These are phyloP conservation scores for Phialocephala subalpina DNA, from an alignment of 2,329 filamentous ascomycete species.

Conservation along the genomic window DNA sequence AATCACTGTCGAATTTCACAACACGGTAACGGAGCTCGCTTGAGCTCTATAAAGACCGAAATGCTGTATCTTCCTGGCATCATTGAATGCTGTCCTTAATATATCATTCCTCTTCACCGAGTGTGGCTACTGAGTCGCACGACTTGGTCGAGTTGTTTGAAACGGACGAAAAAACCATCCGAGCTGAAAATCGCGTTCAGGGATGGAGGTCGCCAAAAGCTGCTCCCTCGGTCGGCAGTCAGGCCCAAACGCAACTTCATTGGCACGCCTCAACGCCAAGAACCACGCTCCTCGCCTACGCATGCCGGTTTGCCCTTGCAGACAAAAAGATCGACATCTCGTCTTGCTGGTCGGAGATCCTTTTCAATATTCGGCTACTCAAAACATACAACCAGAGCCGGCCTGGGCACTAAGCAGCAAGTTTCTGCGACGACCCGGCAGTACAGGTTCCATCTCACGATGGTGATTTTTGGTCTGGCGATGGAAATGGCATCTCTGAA, in stretches of 20 bases:
- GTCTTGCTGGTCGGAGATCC: background rate
- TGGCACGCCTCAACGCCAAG: constrained; percentile 7
- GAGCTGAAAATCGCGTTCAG: background rate
- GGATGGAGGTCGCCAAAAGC: constrained; percentile 8
- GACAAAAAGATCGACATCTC: constrained; percentile 8
- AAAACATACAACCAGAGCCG: background rate
- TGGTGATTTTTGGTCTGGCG: background rate
- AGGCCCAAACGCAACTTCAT: background rate
- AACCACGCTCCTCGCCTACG: constrained; percentile 10
- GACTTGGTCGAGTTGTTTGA: background rate
- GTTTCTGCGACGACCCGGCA: background rate
- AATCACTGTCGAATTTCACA: too few species aligned
- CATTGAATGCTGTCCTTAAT: too few species aligned
- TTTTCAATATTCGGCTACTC: background rate
- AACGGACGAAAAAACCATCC: background rate
- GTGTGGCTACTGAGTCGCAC: too few species aligned
- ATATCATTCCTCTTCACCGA: too few species aligned
- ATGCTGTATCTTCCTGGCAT: too few species aligned
- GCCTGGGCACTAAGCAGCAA: background rate
- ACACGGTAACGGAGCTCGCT: too few species aligned
- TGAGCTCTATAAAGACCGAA: too few species aligned
- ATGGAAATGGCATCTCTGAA: background rate
- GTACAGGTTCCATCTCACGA: background rate
- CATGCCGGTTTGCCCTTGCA: constrained; percentile 14
- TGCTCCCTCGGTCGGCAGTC: background rate